Evolutionary conservation across 139 green algal species (phyloP).

Genomic region (Monoraphidium neglectum): DNA sequence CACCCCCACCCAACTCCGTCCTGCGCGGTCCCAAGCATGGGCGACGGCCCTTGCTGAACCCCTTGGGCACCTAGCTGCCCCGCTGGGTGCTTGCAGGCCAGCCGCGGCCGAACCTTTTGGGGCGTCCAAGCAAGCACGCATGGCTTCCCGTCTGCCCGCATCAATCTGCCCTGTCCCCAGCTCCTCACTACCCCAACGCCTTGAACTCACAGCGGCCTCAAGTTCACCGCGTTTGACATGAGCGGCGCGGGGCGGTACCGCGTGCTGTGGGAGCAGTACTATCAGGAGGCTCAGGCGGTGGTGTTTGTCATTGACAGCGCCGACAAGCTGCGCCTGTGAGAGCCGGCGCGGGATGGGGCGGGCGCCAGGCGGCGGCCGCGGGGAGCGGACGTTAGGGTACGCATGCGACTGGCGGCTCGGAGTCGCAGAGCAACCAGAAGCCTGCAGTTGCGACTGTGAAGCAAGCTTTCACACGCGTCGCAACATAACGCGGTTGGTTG

Average conservation of each 20-base stretch:
- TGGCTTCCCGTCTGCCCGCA: no score
- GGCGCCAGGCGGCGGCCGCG: no score
- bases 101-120: background rate
- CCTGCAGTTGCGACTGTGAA: no score
- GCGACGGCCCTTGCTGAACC: background rate
- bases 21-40: background rate
- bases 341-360: no score
- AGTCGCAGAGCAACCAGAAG: no score
- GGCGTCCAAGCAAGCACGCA: background rate
- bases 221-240: conserved; percentile 90
- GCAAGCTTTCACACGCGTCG: no score
- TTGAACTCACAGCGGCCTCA: conserved; percentile 43
- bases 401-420: no score
- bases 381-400: no score
- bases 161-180: no score
- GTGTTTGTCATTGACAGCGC: conserved; percentile 83
- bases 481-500: no score
- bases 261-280: conserved; percentile 84
- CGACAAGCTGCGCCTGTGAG: conserved; percentile 78
- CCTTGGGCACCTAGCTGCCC: background rate
- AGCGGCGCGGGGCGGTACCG: conserved; percentile 77
- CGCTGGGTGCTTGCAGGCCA: background rate
- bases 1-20: background rate
- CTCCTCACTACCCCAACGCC: no score
- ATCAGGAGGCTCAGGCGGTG: conserved; percentile 68